Percentiles rank a stretch among this genome's conserved stretches.
Conservation (phyloP, 768 basidiomycete genomes). For the Amanita rimosa region DNA sequence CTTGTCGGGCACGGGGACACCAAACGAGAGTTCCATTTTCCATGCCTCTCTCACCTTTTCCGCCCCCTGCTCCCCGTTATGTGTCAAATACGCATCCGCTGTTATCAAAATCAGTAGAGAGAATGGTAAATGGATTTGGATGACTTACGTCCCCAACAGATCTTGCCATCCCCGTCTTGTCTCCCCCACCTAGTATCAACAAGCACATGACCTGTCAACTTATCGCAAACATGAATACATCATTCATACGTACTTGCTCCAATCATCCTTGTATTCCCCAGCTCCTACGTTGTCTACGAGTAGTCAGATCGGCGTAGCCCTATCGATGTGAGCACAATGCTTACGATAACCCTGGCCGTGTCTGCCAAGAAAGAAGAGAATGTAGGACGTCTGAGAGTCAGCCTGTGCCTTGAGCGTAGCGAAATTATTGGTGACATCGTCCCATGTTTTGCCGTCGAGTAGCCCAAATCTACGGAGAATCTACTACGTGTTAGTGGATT, state of each 20-base stretch:
- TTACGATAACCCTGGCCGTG: slow-evolving; percentile 69
- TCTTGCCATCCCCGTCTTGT: slow-evolving; percentile 49
- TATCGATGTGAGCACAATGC: slow-evolving; percentile 15
- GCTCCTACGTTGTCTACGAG: slow-evolving; percentile 54
- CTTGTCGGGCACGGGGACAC: slow-evolving; percentile 40
- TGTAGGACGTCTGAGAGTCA: slow-evolving; percentile 32
- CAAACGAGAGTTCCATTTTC: slow-evolving; percentile 29
- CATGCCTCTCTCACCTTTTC: slow-evolving; percentile 30
- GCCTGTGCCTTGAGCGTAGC: slow-evolving; percentile 31
- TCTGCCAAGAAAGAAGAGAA: slow-evolving; percentile 53
- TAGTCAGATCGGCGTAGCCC: background rate
- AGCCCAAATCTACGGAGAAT: slow-evolving; percentile 49
- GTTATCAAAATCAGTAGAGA: background rate
- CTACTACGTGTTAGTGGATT: slow-evolving; percentile 17
- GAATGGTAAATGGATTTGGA: too few species aligned
- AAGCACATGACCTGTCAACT: background rate
- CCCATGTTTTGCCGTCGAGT: slow-evolving; percentile 43
- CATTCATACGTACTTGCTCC: slow-evolving; percentile 41
- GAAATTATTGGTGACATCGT: slow-evolving; percentile 28
- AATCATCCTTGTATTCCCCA: slow-evolving; percentile 43
- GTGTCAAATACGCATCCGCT: slow-evolving; percentile 62
- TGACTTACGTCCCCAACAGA: slow-evolving; percentile 64
- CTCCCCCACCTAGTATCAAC: slow-evolving; percentile 43
- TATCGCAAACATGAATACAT: background rate
- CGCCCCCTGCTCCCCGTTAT: slow-evolving; percentile 46